phyloP scores from a whole-genome alignment of 495 filamentous ascomycete species.

The Bombardia bombarda region DNA sequence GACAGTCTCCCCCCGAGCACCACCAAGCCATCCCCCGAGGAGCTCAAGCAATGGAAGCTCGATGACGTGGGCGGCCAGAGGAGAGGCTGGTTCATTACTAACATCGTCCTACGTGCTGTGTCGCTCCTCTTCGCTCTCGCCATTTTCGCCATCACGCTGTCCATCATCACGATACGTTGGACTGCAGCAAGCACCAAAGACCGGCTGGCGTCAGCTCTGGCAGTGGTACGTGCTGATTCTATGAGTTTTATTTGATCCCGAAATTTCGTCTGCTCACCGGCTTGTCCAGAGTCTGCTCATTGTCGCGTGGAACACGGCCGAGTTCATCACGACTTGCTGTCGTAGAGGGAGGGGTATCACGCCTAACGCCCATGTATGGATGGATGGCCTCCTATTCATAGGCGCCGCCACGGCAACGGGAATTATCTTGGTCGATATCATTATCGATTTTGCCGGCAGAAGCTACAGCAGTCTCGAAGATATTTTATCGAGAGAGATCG shows the following conservation, averaged over 20 bases:
- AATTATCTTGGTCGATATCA: constrained; percentile 7
- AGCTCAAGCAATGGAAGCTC: constrained; percentile 15
- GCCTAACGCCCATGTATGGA: constrained; percentile 5
- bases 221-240: constrained; percentile 5
- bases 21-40: constrained; percentile 7
- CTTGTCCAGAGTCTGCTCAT: constrained; percentile 6
- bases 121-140: constrained; percentile 10
- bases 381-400: constrained; percentile 7
- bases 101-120: constrained; percentile 8
- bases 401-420: not conserved
- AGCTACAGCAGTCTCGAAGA: no score
- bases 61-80: constrained; percentile 3
- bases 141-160: constrained; percentile 2
- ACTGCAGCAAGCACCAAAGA: not conserved
- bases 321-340: constrained; percentile 4
- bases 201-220: constrained; percentile 4
- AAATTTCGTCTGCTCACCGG: no score
- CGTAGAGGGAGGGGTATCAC: constrained; percentile 9
- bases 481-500: no score
- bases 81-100: constrained; percentile 8
- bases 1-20: constrained; percentile 11
- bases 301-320: constrained; percentile 11
- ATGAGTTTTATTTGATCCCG: no score
- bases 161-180: not conserved
- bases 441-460: no score